phyloP scores from a whole-genome alignment of 305 asterid genomes.

The Ilex paraguariensis region DNA sequence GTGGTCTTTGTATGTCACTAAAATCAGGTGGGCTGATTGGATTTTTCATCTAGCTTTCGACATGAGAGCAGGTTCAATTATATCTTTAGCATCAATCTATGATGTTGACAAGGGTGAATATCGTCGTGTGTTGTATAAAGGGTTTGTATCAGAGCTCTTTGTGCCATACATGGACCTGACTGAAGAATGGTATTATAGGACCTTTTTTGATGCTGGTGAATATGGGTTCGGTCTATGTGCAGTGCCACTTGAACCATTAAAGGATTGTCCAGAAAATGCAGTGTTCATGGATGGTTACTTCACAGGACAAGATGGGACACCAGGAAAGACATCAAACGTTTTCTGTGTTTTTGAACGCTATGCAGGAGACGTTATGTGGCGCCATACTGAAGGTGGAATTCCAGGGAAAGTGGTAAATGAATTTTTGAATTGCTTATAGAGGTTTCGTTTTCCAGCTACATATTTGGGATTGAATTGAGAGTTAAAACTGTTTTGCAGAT shows the following conservation, averaged over 20 bases:
- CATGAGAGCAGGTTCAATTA: conserved; percentile 57
- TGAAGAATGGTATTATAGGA: conserved; percentile 59
- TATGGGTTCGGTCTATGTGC: conserved; percentile 44
- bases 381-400: conserved; percentile 50
- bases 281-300: conserved; percentile 50
- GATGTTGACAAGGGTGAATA: conserved; percentile 35
- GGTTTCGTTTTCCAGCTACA: neutral
- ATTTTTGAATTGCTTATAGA: neutral
- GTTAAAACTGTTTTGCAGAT: conserved; percentile 21
- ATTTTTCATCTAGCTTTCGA: conserved; percentile 24
- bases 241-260: conserved; percentile 41
- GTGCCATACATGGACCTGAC: conserved; percentile 73
- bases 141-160: conserved; percentile 52
- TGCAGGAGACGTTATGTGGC: conserved; percentile 62
- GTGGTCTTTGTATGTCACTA: too few relatives aligned
- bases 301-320: conserved; percentile 36
- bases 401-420: conserved; percentile 28
- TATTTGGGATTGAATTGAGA: neutral
- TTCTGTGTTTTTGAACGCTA: conserved; percentile 48
- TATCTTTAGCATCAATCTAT: conserved; percentile 53
- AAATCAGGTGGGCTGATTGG: neutral
- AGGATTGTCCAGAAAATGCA: conserved; percentile 55
- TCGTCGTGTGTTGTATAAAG: conserved; percentile 57
- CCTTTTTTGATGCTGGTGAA: conserved; percentile 58
- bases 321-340: conserved; percentile 28